Conservation (phyloP, 1,284 basidiomycete species). For the Sanguinoderma infundibulare region DNA sequence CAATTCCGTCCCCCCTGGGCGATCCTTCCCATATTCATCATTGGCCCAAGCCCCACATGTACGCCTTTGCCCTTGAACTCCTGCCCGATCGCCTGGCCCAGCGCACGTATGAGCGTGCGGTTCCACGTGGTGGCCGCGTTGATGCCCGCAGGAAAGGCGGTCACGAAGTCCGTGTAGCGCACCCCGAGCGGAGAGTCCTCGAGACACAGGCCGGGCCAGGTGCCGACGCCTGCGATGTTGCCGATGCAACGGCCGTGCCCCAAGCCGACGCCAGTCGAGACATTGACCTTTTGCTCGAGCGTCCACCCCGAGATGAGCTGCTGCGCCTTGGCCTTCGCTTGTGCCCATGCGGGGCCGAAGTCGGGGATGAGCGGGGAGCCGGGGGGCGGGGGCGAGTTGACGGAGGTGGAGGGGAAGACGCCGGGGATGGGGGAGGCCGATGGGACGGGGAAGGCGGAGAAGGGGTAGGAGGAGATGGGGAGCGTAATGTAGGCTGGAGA, state of each 20-base stretch:
- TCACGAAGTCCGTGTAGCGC: constrained; percentile 54
- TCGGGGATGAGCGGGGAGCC: constrained; percentile 43
- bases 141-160: constrained; percentile 64
- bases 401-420: constrained; percentile 33
- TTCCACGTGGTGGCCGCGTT: constrained; percentile 66
- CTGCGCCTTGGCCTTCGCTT: constrained; percentile 43
- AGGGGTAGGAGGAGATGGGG: constrained; percentile 26
- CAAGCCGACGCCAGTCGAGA: constrained; percentile 52
- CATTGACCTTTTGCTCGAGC: constrained; percentile 47
- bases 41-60: constrained; percentile 66
- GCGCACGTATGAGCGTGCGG: constrained; percentile 66
- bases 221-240: constrained; percentile 43
- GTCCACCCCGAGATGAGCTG: constrained; percentile 39
- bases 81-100: constrained; percentile 76
- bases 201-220: constrained; percentile 69
- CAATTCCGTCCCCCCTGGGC: constrained; percentile 79
- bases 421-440: constrained; percentile 35
- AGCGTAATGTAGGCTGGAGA: constrained; percentile 23
- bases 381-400: constrained; percentile 34
- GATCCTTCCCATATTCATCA: constrained; percentile 76
- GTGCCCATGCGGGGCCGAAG: constrained; percentile 47
- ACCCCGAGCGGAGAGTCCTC: constrained; percentile 58
- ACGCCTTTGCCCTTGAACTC: constrained; percentile 85
- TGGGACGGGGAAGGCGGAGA: constrained; percentile 39
- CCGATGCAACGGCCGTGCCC: constrained; percentile 45